Percentiles rank a stretch among this genome's conserved stretches.
Conservation (phyloP, 2,329 filamentous ascomycete genomes). For the Coniochaeta pulveracea region DNA sequence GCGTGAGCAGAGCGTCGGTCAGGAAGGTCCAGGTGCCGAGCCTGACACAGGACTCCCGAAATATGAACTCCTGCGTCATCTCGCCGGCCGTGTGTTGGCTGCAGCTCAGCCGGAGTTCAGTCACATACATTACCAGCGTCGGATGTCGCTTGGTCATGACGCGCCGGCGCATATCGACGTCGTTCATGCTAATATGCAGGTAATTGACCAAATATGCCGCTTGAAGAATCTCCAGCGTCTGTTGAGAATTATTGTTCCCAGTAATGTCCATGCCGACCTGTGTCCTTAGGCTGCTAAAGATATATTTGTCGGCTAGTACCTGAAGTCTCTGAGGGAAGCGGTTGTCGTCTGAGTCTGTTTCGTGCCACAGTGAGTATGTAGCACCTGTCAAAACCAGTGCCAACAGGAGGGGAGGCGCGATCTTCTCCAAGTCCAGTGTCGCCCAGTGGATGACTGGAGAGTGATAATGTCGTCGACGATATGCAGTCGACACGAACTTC, state of each 20-base stretch:
- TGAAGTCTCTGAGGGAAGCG: not conserved
- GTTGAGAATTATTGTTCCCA: not conserved
- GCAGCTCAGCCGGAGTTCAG: not conserved
- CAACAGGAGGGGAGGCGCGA: not conserved
- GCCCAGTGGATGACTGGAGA: not conserved
- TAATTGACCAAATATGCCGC: not conserved
- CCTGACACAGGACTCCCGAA: not conserved
- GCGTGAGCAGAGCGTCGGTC: not conserved
- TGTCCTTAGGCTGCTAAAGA: not conserved
- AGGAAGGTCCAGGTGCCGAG: not conserved
- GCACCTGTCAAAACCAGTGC: not conserved
- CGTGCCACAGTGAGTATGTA: not conserved
- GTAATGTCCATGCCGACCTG: not conserved
- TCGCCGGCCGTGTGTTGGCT: too few species aligned
- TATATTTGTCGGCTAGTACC: not conserved
- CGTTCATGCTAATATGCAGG: not conserved
- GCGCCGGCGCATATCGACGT: not conserved
- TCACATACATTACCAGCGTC: not conserved
- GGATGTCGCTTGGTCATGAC: constrained; percentile 1
- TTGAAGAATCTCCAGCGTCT: constrained; percentile 1
- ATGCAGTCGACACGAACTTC: not conserved
- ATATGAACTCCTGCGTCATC: not conserved
- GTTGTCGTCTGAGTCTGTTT: not conserved
- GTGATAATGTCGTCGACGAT: not conserved
- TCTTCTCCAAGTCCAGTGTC: not conserved